phyloP scores from a whole-genome alignment of 1,139 yeast genomes.

The Pichia sp. region DNA sequence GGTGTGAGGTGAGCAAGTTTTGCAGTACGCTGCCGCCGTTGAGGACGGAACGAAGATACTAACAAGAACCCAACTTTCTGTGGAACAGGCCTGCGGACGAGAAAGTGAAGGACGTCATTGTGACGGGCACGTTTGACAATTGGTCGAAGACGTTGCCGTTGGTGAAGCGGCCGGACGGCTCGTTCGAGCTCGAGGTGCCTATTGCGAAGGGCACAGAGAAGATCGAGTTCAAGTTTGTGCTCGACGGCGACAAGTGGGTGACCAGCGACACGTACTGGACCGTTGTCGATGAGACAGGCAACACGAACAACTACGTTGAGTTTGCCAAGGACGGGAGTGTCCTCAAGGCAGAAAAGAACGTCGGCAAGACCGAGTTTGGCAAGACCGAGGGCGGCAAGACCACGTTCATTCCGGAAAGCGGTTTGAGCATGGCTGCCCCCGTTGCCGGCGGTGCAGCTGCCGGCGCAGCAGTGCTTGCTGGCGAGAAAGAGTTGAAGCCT shows the following conservation, averaged over 20 bases:
- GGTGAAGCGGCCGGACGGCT: conserved; percentile 57
- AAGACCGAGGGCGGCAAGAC: conserved; percentile 29
- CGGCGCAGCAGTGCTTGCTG: conserved; percentile 19
- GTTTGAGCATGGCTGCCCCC: conserved; percentile 11
- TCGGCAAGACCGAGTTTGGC: conserved; percentile 14
- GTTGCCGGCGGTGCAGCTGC: neutral
- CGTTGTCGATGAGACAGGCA: conserved; percentile 50
- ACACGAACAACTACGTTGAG: conserved; percentile 56
- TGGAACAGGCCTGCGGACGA: conserved; percentile 14
- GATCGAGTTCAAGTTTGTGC: conserved; percentile 63
- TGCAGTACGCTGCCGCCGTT: too few species aligned
- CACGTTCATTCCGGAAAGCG: conserved; percentile 55
- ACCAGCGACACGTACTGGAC: conserved; percentile 45
- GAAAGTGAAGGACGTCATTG: conserved; percentile 57
- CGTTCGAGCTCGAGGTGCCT: conserved; percentile 58
- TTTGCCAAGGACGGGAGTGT: conserved; percentile 30
- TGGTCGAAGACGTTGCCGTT: conserved; percentile 63
- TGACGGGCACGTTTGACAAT: conserved; percentile 74
- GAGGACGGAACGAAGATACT: too few species aligned
- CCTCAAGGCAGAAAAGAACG: conserved; percentile 20
- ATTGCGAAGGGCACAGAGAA: conserved; percentile 36
- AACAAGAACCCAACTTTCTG: too few species aligned
- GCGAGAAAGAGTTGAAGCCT: conserved; percentile 21
- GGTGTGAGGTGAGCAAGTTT: too few species aligned
- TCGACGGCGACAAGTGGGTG: conserved; percentile 64